Evolutionary conservation across 1,284 basidiomycete genomes (phyloP), one percentile per base, ranked within the genome.

Genomic region (Wolfiporia cocos): DNA sequence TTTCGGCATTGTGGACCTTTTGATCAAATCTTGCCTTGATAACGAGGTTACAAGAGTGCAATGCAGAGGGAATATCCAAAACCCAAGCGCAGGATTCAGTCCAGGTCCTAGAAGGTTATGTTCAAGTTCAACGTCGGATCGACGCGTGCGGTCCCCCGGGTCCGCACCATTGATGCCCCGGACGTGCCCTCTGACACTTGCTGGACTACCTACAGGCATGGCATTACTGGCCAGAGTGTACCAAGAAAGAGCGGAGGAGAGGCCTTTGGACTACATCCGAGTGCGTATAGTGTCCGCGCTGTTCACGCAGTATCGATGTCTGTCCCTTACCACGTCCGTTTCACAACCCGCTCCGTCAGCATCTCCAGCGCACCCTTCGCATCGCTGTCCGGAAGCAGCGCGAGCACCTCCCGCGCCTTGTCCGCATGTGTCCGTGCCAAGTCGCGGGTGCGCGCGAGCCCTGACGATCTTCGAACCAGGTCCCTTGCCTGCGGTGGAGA

Each of bases 381-480:
- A 38, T 91, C 86, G 55, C 86, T 90, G 46, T 86, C 82, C 2
- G 93, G 93, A 40, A 96, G 71, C n/a, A 74, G 63, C 41, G 69
- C 69, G 15, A 95, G 68, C 22, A 81, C 76, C 46, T 86, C 77
- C 26, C 76, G 74, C 5, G 93, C 92, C 59, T 85, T 84, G 38
- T 78, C 72, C 1, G 88, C 86, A 58, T 96, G 89, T n/a, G 71
- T 68, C 26, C 68, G 65, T 4, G 93, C 93, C 15, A 97, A 78
- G 31, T 78, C 74, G 5, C 81, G 74, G 3, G 93, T 96, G 34
- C 87, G 79, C 47, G 85, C 75, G 26, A 95, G 71, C 6, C 89
- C 92, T 18, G 84, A 79, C 4, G 87, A 90, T 26, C 73, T 67
- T 20, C 74, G 72, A 26, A 96, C 90, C 37, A 85, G 70, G 34